Conservation (phyloP, 345 rosid species). For the Cochlearia excelsa region DNA sequence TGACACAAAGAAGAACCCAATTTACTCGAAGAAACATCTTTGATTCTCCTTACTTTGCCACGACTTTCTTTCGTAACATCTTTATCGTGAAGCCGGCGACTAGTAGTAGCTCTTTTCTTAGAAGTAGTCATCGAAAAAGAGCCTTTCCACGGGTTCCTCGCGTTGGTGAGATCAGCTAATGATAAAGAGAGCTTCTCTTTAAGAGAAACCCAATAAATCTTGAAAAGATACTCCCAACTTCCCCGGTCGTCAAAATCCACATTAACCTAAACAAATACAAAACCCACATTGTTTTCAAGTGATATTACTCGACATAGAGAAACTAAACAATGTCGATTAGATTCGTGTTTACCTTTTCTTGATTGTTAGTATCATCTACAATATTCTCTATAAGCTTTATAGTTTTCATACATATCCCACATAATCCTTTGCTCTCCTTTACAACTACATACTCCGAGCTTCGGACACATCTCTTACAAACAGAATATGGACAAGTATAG, state of each 20-base stretch:
- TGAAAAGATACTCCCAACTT: slow-evolving; percentile 99
- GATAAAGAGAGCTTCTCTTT: slow-evolving; percentile 70
- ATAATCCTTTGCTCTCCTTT: slow-evolving; percentile 80
- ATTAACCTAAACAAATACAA: slow-evolving; percentile 57
- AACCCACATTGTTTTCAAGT: neutral
- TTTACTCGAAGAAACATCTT: slow-evolving; percentile 27
- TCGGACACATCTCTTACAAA: slow-evolving; percentile 83
- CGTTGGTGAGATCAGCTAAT: slow-evolving; percentile 60
- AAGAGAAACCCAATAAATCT: slow-evolving; percentile 76
- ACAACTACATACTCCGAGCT: slow-evolving; percentile 80
- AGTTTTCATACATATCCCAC: slow-evolving; percentile 84
- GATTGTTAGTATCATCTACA: slow-evolving; percentile 33
- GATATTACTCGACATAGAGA: neutral
- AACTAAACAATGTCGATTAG: neutral
- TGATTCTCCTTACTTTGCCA: slow-evolving; percentile 52
- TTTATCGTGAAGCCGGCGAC: slow-evolving; percentile 32
- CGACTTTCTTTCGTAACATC: slow-evolving; percentile 36
- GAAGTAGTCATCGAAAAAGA: slow-evolving; percentile 32
- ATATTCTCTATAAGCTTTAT: slow-evolving; percentile 77
- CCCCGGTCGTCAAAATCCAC: slow-evolving; percentile 93
- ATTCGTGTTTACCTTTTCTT: slow-evolving; percentile 29
- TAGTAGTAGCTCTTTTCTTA: slow-evolving; percentile 29
- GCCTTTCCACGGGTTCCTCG: slow-evolving; percentile 75
- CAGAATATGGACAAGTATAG: slow-evolving; percentile 93
- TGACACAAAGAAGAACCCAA: slow-evolving; percentile 33